These are phyloP conservation scores for Neonothopanus nambi DNA, from an alignment of 1,284 basidiomycete genomes.

Conservation along the genomic window DNA sequence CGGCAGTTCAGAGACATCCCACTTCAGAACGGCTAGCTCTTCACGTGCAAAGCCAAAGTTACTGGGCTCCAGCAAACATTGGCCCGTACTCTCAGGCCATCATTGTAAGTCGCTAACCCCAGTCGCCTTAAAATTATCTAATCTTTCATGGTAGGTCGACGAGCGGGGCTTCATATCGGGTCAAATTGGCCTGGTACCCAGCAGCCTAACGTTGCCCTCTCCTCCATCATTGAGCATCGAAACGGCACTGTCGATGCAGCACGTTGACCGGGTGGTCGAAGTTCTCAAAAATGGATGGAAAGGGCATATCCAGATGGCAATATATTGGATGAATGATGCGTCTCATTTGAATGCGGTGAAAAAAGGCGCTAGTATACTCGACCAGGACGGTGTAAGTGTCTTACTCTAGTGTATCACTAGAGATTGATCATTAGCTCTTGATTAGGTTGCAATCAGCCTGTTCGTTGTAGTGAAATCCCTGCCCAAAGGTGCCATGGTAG, in stretches of 20 bases:
- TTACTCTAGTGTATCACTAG: background rate
- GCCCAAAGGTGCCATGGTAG: constrained; percentile 74
- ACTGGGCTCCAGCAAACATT: constrained; percentile 99
- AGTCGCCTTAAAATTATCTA: constrained; percentile 1
- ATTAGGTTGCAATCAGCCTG: constrained; percentile 49
- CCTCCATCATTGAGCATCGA: constrained; percentile 62
- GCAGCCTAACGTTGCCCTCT: constrained; percentile 67
- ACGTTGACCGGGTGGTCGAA: constrained; percentile 69
- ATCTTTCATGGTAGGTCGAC: constrained; percentile 49
- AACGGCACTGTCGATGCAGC: constrained; percentile 78
- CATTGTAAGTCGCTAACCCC: constrained; percentile 49
- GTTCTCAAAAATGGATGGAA: constrained; percentile 63
- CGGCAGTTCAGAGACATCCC: constrained; percentile 28
- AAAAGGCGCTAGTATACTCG: constrained; percentile 38
- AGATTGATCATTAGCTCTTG: background rate
- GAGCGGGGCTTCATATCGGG: constrained; percentile 87
- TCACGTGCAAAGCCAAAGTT: constrained; percentile 94
- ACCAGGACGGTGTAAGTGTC: constrained; percentile 21
- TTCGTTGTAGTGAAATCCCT: constrained; percentile 72
- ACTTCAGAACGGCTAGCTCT: constrained; percentile 63
- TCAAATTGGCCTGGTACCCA: constrained; percentile 90
- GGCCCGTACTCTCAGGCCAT: constrained; percentile 97
- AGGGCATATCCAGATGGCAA: constrained; percentile 57
- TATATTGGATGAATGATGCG: constrained; percentile 64
- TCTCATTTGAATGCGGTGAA: constrained; percentile 44